Conservation (phyloP, 2,329 filamentous ascomycete species). For the Xylaria sp. region DNA sequence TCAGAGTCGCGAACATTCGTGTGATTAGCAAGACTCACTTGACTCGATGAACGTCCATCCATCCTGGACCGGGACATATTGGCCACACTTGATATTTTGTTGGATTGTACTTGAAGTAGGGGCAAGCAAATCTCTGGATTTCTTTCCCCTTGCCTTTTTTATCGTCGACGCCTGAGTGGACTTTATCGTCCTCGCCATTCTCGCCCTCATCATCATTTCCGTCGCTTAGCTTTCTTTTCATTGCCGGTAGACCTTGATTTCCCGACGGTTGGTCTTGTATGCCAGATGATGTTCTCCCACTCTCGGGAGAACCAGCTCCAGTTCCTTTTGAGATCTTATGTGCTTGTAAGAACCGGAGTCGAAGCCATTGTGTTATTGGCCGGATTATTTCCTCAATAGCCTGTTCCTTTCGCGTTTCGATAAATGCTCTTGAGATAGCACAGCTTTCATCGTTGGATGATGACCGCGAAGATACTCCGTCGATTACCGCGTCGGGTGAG, state of each 20-base stretch:
- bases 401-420: conserved; percentile 2
- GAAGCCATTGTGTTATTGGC: conserved; percentile 14
- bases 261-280: neutral
- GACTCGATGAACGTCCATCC: conserved; percentile 31
- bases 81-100: conserved; percentile 30
- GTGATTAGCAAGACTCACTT: conserved; percentile 24
- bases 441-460: conserved; percentile 19
- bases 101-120: conserved; percentile 36
- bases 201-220: neutral
- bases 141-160: conserved; percentile 25
- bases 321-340: neutral
- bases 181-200: neutral
- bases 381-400: conserved; percentile 2
- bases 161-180: neutral
- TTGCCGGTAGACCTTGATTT: neutral
- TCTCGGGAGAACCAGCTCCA: neutral
- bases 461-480: neutral
- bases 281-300: neutral
- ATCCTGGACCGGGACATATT: conserved; percentile 32
- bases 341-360: neutral
- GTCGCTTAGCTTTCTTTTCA: conserved; percentile 20
- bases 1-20: neutral
- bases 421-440: neutral
- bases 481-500: neutral
- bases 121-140: conserved; percentile 26